Base-by-base conservation (phyloP, 2,329 filamentous ascomycete genomes). In the Paracoccidioides brasiliensis region DNA sequence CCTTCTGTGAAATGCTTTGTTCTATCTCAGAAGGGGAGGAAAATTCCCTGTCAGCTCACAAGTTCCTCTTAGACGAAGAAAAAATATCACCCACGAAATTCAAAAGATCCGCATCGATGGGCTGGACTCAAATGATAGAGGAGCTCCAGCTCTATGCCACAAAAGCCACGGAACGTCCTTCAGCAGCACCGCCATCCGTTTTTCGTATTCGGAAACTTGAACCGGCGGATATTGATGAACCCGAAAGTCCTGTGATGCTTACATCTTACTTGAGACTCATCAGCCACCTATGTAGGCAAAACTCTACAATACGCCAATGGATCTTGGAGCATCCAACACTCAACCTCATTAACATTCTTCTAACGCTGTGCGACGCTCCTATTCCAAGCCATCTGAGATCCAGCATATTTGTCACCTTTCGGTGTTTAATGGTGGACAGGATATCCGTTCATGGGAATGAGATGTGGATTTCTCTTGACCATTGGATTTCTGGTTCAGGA, bases 1-100 rank as follows among this genome's bases (percentile, higher is more conserved):
- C 91, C 10, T 98, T 97, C 64, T 98, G 93, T 69, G 91, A 97
- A 67, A 91, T 98, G 83, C 76, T 98, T 14, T 87, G 90, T 65
- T 86, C 90, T 1, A 84, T 98, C 50, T 88, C 93, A 0, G 83
- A 85, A 53, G 89, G 89, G 53, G 82, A 88, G 54, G 81, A 87
- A 54, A 93, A 88, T 63, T 91, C 93, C 33, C 84, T 85, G 54
- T 80, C 86, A 14, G 89, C 91, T 0, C 91, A 98, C 68, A 83
- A 84, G 52, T 98, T 98, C 66, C 76, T 98, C 14, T 49, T 78
- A 93, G 91, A 96, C 63, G 93, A 98, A 66, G 83, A 86, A 2
- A 79, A 82, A 57, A 81, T 84, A 51, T 78, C 84, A 5, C 82
- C 84, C 3, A 84, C 85, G 2, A 93, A 90, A 71, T 83, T 95